Evolutionary conservation across 345 rosid genomes (phyloP).

Genomic region (Brassica carinata): DNA sequence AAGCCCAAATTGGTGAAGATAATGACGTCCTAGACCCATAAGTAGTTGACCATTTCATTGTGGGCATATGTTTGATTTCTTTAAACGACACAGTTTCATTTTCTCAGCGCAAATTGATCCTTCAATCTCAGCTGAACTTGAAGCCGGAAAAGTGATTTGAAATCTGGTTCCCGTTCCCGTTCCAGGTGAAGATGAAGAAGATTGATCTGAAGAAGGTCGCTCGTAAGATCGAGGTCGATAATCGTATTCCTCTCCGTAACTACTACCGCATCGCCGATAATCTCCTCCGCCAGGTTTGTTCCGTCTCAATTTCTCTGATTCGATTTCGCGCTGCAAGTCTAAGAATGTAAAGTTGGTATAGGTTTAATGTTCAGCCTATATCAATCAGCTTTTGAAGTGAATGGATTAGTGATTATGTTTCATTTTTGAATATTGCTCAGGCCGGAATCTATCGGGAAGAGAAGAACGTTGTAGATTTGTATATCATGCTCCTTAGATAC

Average conservation of each 20-base stretch:
- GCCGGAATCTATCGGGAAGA: slow-evolving; percentile 80
- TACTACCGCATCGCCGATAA: slow-evolving; percentile 90
- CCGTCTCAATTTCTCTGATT: neutral
- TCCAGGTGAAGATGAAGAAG: slow-evolving; percentile 49
- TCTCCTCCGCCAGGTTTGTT: slow-evolving; percentile 82
- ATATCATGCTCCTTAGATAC: slow-evolving; percentile 83
- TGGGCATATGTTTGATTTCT: slow-evolving; percentile 32
- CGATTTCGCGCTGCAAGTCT: neutral
- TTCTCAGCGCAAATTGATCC: too few relatives aligned
- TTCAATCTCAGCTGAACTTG: neutral
- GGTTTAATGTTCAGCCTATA: neutral
- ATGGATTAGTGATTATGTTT: neutral
- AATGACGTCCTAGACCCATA: neutral
- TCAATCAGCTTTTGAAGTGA: neutral
- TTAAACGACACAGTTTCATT: slow-evolving; percentile 34
- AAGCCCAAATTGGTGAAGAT: neutral
- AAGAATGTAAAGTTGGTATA: neutral
- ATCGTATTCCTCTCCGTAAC: slow-evolving; percentile 74
- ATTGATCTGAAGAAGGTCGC: slow-evolving; percentile 62
- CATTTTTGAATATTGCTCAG: slow-evolving; percentile 43
- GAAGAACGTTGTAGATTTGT: slow-evolving; percentile 87
- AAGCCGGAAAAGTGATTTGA: slow-evolving; percentile 24
- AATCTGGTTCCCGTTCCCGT: neutral
- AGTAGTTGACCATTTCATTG: slow-evolving; percentile 6
- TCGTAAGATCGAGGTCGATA: slow-evolving; percentile 76